Evolutionary conservation across 129 eudicot species (phyloP).

Genomic region (Pittosporum tobira): DNA sequence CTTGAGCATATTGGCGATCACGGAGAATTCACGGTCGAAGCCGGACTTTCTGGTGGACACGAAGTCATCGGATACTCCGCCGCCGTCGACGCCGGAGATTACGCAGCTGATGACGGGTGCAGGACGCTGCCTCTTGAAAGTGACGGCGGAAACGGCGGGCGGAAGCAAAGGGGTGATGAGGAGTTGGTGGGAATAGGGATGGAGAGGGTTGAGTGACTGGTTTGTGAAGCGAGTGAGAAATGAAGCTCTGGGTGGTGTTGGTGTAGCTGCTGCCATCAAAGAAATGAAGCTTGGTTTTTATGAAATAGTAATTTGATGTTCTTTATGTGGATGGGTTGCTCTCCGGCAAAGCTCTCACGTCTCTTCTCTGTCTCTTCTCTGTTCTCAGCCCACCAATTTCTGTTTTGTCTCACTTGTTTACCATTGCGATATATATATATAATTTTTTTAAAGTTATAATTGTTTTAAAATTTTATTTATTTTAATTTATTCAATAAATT

Average conservation of each 20-base stretch:
- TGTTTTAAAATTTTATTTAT: too few relatives aligned
- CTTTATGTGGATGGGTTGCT: not conserved
- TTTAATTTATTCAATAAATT: too few relatives aligned
- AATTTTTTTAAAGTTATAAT: too few relatives aligned
- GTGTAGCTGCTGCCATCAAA: conserved; percentile 28
- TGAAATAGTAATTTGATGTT: too few relatives aligned
- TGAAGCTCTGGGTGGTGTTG: conserved; percentile 27
- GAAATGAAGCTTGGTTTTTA: not conserved
- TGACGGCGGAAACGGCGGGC: conserved; percentile 10
- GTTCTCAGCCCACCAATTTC: conserved; percentile 25
- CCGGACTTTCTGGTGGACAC: conserved; percentile 56
- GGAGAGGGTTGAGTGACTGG: conserved; percentile 33
- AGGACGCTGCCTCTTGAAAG: too few relatives aligned
- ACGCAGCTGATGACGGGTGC: conserved; percentile 56
- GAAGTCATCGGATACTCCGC: conserved; percentile 82
- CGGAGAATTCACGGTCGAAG: conserved; percentile 79
- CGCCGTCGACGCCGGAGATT: conserved; percentile 74
- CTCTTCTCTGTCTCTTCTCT: conserved; percentile 2
- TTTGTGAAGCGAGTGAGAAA: conserved; percentile 31
- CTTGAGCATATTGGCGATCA: conserved; percentile 79
- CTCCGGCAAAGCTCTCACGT: conserved; percentile 11
- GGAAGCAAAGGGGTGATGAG: conserved; percentile 48
- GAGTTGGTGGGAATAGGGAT: conserved; percentile 21
- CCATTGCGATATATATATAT: too few relatives aligned
- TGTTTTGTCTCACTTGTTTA: conserved; percentile 12